Percentiles rank a stretch among this genome's conserved stretches.
These are phyloP conservation scores for Rhodotorula graminis DNA, from an alignment of 768 basidiomycete species.

Conservation along the genomic window DNA sequence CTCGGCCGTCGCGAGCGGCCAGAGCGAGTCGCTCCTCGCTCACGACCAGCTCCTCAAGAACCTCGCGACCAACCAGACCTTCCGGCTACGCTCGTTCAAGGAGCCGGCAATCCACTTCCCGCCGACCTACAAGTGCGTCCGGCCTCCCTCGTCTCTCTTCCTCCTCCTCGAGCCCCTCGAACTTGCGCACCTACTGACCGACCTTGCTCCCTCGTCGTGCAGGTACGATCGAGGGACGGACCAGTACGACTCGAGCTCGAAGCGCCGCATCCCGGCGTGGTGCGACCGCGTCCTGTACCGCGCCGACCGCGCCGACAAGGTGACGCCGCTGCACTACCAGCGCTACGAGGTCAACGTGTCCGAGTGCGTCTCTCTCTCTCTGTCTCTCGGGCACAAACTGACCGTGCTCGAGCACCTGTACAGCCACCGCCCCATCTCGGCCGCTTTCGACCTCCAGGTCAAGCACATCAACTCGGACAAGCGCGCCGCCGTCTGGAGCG, in stretches of 20 bases:
- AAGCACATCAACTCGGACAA: constrained; percentile 64
- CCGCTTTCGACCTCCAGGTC: constrained; percentile 66
- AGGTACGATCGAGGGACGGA: constrained; percentile 69
- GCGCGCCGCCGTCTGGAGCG: constrained; percentile 57
- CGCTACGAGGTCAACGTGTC: constrained; percentile 83
- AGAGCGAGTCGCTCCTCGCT: constrained; percentile 59
- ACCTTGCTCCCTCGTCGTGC: background rate
- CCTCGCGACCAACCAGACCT: constrained; percentile 69
- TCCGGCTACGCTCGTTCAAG: constrained; percentile 73
- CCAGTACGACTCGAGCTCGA: constrained; percentile 83
- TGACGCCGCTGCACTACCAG: constrained; percentile 64
- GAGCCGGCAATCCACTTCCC: constrained; percentile 75
- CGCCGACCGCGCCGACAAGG: constrained; percentile 49
- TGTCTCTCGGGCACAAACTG: background rate
- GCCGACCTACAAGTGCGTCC: constrained; percentile 74
- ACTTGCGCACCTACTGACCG: no score
- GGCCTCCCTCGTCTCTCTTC: background rate
- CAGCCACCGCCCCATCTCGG: constrained; percentile 54
- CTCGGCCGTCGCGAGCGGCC: constrained; percentile 62
- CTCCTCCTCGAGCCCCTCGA: no score
- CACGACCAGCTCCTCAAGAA: constrained; percentile 90
- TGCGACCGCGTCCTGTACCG: constrained; percentile 87
- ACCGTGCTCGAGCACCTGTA: background rate
- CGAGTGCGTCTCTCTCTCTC: constrained; percentile 61
- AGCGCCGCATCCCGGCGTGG: constrained; percentile 57